phyloP scores from a whole-genome alignment of 306 rosid genomes.

The Oemleria cerasiformis region DNA sequence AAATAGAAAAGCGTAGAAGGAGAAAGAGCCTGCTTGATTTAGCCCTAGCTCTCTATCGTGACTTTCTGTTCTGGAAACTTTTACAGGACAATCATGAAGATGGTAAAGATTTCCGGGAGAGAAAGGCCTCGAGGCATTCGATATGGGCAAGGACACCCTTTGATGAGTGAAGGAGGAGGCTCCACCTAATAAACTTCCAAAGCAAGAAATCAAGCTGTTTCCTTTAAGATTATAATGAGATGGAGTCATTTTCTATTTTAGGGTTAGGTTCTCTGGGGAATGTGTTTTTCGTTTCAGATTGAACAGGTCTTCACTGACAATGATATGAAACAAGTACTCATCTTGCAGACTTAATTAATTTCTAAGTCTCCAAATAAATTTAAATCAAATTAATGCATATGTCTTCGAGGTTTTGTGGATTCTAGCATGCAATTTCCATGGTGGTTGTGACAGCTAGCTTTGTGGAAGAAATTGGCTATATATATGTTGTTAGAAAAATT shows the following conservation, averaged over 20 bases:
- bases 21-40: neutral
- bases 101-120: constrained; percentile 43
- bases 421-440: constrained; percentile 10
- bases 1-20: too few relatives aligned
- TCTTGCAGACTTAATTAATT: neutral
- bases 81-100: constrained; percentile 51
- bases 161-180: constrained; percentile 38
- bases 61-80: constrained; percentile 24
- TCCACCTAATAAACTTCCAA: constrained; percentile 6
- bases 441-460: constrained; percentile 12
- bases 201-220: constrained; percentile 25
- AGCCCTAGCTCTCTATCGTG: neutral
- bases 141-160: constrained; percentile 42
- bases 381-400: constrained; percentile 1
- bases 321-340: neutral
- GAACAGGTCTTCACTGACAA: constrained; percentile 21
- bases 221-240: constrained; percentile 23
- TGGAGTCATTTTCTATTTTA: constrained; percentile 29
- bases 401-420: neutral
- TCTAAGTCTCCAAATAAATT: neutral
- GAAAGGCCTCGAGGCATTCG: constrained; percentile 45
- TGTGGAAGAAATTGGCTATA: too few relatives aligned
- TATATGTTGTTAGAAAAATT: too few relatives aligned
- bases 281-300: constrained; percentile 23
- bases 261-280: constrained; percentile 49